phyloP scores from a whole-genome alignment of 2,329 filamentous ascomycete species.

The Cryphonectria parasitica region DNA sequence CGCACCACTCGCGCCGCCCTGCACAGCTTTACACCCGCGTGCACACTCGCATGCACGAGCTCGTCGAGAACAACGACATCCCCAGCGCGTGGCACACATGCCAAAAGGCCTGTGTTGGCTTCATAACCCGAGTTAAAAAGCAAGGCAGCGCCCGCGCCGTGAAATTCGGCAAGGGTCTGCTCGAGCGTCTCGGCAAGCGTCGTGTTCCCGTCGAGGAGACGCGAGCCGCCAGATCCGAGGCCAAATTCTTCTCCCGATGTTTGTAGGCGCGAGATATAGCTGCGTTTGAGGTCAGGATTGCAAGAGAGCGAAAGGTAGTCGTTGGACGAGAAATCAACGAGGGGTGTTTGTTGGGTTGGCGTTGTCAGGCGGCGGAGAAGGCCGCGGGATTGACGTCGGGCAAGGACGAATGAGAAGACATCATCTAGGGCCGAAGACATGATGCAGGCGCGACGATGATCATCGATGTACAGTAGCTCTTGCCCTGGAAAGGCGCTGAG shows the following conservation, averaged over 20 bases:
- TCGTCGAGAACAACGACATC: slow-evolving; percentile 74
- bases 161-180: slow-evolving; percentile 50
- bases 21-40: slow-evolving; percentile 74
- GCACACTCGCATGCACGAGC: slow-evolving; percentile 76
- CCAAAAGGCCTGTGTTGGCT: slow-evolving; percentile 67
- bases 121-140: slow-evolving; percentile 67
- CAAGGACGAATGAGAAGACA: neutral
- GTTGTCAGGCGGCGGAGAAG: slow-evolving; percentile 52
- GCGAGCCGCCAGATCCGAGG: slow-evolving; percentile 57
- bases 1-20: slow-evolving; percentile 52
- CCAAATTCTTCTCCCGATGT: slow-evolving; percentile 21
- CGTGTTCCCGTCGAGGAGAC: slow-evolving; percentile 57
- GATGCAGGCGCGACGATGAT: neutral
- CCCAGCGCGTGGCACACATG: slow-evolving; percentile 60
- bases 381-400: slow-evolving; percentile 7
- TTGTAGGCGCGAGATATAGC: slow-evolving; percentile 57
- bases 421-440: slow-evolving; percentile 5
- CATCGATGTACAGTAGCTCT: too few relatives aligned
- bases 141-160: slow-evolving; percentile 49
- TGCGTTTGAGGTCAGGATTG: slow-evolving; percentile 57
- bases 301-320: slow-evolving; percentile 77
- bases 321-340: slow-evolving; percentile 74
- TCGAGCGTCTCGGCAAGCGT: slow-evolving; percentile 51
- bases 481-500: too few relatives aligned
- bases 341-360: slow-evolving; percentile 45